These are phyloP conservation scores for Colletotrichum phormii DNA, from an alignment of 2,329 filamentous ascomycete genomes.

Conservation along the genomic window DNA sequence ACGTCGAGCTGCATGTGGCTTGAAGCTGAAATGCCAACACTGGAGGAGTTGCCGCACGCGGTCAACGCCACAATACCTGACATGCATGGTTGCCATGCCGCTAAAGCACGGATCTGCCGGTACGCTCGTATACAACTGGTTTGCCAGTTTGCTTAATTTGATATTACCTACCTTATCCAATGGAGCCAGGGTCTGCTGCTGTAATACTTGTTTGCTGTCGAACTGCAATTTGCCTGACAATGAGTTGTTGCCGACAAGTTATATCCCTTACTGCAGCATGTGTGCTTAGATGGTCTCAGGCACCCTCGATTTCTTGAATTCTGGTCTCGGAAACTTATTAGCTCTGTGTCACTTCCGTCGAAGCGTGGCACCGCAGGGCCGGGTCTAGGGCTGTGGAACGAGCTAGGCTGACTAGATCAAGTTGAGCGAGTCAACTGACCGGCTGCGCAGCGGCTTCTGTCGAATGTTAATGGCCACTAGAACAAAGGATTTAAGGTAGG, in stretches of 20 bases:
- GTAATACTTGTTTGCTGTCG: not conserved
- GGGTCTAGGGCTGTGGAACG: not conserved
- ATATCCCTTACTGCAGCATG: not conserved
- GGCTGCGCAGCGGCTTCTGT: not conserved
- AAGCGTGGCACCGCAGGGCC: not conserved
- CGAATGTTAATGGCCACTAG: not conserved
- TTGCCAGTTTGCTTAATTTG: not conserved
- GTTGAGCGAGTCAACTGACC: not conserved
- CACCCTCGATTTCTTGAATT: not conserved
- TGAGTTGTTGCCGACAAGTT: not conserved
- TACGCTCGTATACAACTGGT: not conserved
- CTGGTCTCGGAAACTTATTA: not conserved
- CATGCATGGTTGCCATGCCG: not conserved
- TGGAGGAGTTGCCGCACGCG: not conserved
- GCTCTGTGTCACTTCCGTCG: not conserved
- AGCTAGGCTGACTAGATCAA: not conserved
- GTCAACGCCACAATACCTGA: not conserved
- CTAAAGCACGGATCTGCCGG: not conserved
- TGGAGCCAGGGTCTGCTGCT: not conserved
- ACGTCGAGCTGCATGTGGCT: not conserved
- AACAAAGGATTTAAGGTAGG: not conserved
- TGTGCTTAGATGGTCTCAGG: not conserved
- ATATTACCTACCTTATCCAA: not conserved
- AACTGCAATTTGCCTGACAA: not conserved
- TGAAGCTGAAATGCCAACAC: slow-evolving; percentile 8